Evolutionary conservation across 2,329 filamentous ascomycete species (phyloP).

Genomic region (Chaetomium sp.): DNA sequence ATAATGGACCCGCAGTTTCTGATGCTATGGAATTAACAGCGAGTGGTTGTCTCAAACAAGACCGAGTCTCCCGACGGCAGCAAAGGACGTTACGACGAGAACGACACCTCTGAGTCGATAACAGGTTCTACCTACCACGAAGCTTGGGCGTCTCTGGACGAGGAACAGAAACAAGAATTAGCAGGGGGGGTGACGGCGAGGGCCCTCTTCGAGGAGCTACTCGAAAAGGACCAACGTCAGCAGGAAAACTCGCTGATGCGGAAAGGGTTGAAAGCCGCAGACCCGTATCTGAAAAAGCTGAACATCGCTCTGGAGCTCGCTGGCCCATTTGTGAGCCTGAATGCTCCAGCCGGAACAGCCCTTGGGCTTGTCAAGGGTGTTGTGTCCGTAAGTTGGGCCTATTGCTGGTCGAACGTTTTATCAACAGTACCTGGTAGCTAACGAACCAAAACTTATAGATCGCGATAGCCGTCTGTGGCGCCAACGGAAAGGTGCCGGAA

Average conservation of each 20-base stretch:
- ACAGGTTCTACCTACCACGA: too few species aligned
- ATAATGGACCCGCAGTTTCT: too few species aligned
- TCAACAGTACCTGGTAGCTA: too few species aligned
- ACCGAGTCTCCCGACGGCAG: too few species aligned
- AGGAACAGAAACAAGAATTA: too few species aligned
- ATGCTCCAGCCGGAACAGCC: conserved; percentile 4
- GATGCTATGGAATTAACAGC: too few species aligned
- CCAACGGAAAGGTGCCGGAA: not conserved
- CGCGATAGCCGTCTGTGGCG: conserved; percentile 8
- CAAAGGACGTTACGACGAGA: too few species aligned
- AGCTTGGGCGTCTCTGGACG: too few species aligned
- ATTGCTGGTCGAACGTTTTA: too few species aligned
- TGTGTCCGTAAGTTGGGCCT: not conserved
- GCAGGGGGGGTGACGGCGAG: not conserved
- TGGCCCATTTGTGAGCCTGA: conserved; percentile 6
- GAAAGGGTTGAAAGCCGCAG: conserved; percentile 3
- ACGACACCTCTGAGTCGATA: too few species aligned
- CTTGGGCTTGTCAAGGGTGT: conserved; percentile 12
- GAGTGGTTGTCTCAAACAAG: too few species aligned
- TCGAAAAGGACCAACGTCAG: not conserved
- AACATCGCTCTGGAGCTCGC: conserved; percentile 5
- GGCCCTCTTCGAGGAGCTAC: conserved; percentile 13
- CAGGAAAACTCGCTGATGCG: not conserved
- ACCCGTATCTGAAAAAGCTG: conserved; percentile 1
- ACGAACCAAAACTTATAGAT: not conserved